These are phyloP conservation scores for Candida buenavistaensis DNA, from an alignment of 1,139 yeast species.

Conservation along the genomic window DNA sequence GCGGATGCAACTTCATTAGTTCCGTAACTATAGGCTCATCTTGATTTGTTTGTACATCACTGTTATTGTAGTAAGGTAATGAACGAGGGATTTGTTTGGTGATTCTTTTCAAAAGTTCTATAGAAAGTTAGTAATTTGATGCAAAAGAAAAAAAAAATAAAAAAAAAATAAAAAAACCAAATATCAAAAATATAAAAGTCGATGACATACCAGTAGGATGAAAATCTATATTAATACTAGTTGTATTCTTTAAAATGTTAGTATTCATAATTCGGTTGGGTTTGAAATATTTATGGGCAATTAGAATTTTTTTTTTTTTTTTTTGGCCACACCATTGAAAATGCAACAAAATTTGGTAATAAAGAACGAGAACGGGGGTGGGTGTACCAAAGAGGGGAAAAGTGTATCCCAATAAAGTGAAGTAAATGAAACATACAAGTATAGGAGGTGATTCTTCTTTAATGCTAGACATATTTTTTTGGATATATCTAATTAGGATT, in stretches of 20 bases:
- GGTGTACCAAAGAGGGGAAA: too few species aligned
- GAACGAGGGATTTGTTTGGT: slow-evolving; percentile 17
- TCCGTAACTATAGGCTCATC: slow-evolving; percentile 30
- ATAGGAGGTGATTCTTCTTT: slow-evolving; percentile 1
- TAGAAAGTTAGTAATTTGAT: too few species aligned
- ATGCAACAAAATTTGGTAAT: too few species aligned
- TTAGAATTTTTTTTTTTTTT: neutral
- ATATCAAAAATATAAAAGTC: slow-evolving; percentile 8
- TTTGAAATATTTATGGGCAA: neutral
- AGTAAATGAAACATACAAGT: slow-evolving; percentile 2
- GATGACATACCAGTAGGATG: slow-evolving; percentile 25
- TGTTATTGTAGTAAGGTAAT: slow-evolving; percentile 15
- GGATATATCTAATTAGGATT: too few species aligned
- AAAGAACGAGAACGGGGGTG: too few species aligned
- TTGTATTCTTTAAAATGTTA: slow-evolving; percentile 6
- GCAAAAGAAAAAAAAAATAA: neutral
- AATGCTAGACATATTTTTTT: slow-evolving; percentile 2
- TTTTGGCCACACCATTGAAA: too few species aligned
- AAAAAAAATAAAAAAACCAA: slow-evolving; percentile 1
- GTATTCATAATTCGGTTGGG: neutral
- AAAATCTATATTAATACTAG: slow-evolving; percentile 14
- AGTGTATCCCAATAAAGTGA: neutral
- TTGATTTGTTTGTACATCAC: slow-evolving; percentile 8
- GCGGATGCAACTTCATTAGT: too few species aligned
- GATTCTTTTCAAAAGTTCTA: slow-evolving; percentile 15